Evolutionary conservation across 31 red algal species (phyloP).

Genomic region (Odonthalia washingtoniensis): DNA sequence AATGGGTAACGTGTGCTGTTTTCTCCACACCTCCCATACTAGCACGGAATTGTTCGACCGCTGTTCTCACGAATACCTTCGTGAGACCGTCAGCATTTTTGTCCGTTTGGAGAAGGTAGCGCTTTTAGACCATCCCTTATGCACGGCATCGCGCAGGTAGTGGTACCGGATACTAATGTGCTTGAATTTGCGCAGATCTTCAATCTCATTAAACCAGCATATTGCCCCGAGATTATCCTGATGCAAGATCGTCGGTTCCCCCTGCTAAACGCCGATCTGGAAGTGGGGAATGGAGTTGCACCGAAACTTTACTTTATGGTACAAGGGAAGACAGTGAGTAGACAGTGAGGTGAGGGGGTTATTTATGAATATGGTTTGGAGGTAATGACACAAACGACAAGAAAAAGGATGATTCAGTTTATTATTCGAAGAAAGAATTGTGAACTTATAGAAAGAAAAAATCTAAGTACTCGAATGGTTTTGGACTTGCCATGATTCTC

Average conservation of each 20-base stretch:
- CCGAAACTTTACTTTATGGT: no score
- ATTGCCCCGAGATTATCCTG: slow-evolving; percentile 49
- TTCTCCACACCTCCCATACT: background rate
- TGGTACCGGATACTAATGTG: slow-evolving; percentile 38
- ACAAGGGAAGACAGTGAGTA: no score
- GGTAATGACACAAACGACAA: no score
- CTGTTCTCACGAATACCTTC: background rate
- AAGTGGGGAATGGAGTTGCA: no score
- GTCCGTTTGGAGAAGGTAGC: background rate
- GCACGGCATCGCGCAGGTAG: slow-evolving; percentile 21
- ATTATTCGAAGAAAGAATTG: no score
- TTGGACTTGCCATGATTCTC: no score
- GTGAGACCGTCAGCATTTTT: slow-evolving; percentile 35
- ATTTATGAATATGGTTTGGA: no score
- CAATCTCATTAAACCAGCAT: slow-evolving; percentile 27
- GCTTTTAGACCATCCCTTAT: background rate
- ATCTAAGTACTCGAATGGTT: no score
- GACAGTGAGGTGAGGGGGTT: no score
- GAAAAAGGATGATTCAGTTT: no score
- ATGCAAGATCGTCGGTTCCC: background rate
- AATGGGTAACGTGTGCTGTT: no score
- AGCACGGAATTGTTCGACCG: background rate
- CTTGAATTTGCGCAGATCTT: slow-evolving; percentile 45
- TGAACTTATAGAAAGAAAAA: no score
- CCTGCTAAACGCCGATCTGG: background rate